phyloP scores from a whole-genome alignment of 2,329 filamentous ascomycete species.

The Fusarium proliferatum region DNA sequence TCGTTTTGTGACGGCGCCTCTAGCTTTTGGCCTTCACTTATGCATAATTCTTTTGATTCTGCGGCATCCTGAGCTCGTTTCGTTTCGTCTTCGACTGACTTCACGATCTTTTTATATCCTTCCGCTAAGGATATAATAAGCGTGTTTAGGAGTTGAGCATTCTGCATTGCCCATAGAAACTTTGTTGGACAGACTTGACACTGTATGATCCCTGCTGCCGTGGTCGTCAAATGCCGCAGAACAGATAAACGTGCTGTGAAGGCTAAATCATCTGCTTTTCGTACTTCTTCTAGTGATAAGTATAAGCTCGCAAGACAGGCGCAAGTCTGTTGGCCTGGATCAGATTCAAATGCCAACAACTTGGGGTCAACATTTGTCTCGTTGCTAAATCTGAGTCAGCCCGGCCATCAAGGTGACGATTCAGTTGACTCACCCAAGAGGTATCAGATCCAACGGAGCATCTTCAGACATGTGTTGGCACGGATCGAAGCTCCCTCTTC shows the following conservation, averaged over 20 bases:
- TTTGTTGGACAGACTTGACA: slow-evolving; percentile 39
- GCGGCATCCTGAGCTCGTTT: slow-evolving; percentile 24
- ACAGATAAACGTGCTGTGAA: slow-evolving; percentile 33
- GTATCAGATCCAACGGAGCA: background rate
- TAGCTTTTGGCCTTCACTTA: slow-evolving; percentile 18
- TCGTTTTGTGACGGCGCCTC: background rate
- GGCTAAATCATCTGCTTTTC: slow-evolving; percentile 29
- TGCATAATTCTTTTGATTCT: slow-evolving; percentile 28
- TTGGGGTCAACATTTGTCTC: slow-evolving; percentile 33
- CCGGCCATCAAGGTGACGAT: background rate
- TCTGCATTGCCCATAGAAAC: slow-evolving; percentile 46
- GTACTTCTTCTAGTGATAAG: slow-evolving; percentile 40
- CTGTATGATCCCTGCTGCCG: slow-evolving; percentile 29
- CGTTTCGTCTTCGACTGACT: slow-evolving; percentile 37
- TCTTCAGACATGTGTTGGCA: slow-evolving; percentile 27
- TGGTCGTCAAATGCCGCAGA: slow-evolving; percentile 31
- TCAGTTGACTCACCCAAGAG: slow-evolving; percentile 26
- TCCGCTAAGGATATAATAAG: slow-evolving; percentile 41
- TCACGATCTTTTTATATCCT: slow-evolving; percentile 38
- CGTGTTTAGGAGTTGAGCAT: slow-evolving; percentile 41
- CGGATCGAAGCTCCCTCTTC: slow-evolving; percentile 19
- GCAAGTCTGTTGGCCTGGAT: slow-evolving; percentile 28
- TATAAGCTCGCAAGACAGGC: slow-evolving; percentile 43
- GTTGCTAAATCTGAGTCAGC: slow-evolving; percentile 30
- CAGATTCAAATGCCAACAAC: slow-evolving; percentile 7